Evolutionary conservation across 2,329 filamentous ascomycete genomes (phyloP).

Genomic region (Colletotrichum tabaci): DNA sequence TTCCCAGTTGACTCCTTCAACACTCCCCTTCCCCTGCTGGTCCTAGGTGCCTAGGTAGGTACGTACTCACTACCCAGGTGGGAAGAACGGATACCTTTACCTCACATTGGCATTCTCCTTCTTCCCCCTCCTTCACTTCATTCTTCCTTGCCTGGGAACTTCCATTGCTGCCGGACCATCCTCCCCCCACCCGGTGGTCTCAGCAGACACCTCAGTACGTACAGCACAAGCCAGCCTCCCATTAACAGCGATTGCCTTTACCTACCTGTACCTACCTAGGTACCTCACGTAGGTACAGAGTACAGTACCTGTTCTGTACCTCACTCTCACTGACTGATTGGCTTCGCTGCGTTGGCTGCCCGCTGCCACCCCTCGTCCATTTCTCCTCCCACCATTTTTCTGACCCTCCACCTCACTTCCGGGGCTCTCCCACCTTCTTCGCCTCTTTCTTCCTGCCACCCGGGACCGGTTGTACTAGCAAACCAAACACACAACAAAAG

Average conservation of each 20-base stretch:
- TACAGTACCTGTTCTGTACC: too few relatives aligned
- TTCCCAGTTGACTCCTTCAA: slow-evolving; percentile 27
- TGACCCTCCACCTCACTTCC: neutral
- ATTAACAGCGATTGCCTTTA: slow-evolving; percentile 19
- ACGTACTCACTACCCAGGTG: neutral
- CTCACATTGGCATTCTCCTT: slow-evolving; percentile 24
- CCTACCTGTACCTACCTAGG: neutral
- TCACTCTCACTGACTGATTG: neutral
- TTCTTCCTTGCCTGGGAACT: slow-evolving; percentile 35
- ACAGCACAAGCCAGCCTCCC: slow-evolving; percentile 13
- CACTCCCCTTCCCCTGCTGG: neutral
- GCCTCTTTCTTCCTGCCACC: slow-evolving; percentile 27
- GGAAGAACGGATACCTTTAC: slow-evolving; percentile 9
- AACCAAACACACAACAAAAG: slow-evolving; percentile 25
- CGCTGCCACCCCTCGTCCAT: slow-evolving; percentile 9
- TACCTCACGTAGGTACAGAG: too few relatives aligned
- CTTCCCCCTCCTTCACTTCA: slow-evolving; percentile 25
- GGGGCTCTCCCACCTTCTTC: slow-evolving; percentile 4
- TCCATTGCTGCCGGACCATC: slow-evolving; percentile 28
- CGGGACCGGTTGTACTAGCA: slow-evolving; percentile 28
- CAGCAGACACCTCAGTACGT: neutral
- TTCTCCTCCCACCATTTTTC: slow-evolving; percentile 6
- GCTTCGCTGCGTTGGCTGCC: slow-evolving; percentile 13
- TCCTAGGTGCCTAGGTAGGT: slow-evolving; percentile 7
- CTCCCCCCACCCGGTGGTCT: slow-evolving; percentile 10